These are phyloP conservation scores for Flaveria floridana DNA, from an alignment of 140 eudicot genomes.

Conservation along the genomic window DNA sequence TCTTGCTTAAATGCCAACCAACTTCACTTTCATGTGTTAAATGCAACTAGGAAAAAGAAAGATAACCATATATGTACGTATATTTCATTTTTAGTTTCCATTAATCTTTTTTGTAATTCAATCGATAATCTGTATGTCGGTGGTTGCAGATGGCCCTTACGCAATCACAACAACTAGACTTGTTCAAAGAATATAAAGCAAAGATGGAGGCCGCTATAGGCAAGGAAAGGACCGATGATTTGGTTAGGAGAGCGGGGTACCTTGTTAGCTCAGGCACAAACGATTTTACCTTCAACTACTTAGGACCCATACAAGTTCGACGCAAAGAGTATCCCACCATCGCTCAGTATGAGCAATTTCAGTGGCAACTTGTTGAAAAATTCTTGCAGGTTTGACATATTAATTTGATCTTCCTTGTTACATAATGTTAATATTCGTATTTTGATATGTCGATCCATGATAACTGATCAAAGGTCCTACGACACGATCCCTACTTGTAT, in stretches of 20 bases:
- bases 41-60: not conserved
- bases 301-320: conserved; percentile 27
- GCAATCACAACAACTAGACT: conserved; percentile 37
- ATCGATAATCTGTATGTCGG: not conserved
- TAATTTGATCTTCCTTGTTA: not conserved
- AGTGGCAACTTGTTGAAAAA: conserved; percentile 27
- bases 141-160: conserved; percentile 27
- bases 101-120: too few relatives aligned
- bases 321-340: conserved; percentile 32
- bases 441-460: not conserved
- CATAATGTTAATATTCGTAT: not conserved
- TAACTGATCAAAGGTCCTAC: too few relatives aligned
- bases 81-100: too few relatives aligned
- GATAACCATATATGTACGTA: not conserved
- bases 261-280: conserved; percentile 40
- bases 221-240: conserved; percentile 38
- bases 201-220: conserved; percentile 34
- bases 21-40: not conserved
- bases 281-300: conserved; percentile 39
- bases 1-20: conserved; percentile 4
- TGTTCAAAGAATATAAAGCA: conserved; percentile 34
- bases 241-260: conserved; percentile 32
- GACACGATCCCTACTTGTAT: not conserved
- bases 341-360: conserved; percentile 24
- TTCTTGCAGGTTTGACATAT: conserved; percentile 29